These are phyloP conservation scores for Magnusiomyces fungicola DNA, from an alignment of 1,139 yeast genomes.

Conservation along the genomic window DNA sequence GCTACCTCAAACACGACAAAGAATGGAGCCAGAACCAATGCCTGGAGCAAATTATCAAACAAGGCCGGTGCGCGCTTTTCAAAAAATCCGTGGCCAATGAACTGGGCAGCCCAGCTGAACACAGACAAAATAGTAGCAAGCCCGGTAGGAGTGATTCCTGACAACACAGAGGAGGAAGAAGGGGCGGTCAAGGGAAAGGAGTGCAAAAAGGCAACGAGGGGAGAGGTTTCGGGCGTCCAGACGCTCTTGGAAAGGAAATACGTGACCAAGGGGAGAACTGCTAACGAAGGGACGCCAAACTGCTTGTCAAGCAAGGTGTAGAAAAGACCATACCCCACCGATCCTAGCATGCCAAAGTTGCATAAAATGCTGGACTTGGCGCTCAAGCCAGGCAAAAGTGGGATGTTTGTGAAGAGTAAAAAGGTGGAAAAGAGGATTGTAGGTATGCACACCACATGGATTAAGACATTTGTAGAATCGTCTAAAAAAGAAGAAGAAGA, in stretches of 20 bases:
- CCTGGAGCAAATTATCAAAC: constrained; percentile 73
- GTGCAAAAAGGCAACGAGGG: constrained; percentile 13
- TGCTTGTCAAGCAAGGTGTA: constrained; percentile 37
- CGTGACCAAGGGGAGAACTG: constrained; percentile 24
- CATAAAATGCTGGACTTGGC: constrained; percentile 18
- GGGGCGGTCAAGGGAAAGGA: constrained; percentile 17
- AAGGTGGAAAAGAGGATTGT: constrained; percentile 54
- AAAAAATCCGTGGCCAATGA: constrained; percentile 77
- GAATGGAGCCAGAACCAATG: constrained; percentile 83
- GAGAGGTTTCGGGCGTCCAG: constrained; percentile 9
- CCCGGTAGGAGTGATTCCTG: constrained; percentile 25
- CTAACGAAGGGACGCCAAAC: constrained; percentile 38
- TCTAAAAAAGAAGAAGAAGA: constrained; percentile 19
- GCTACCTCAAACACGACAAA: constrained; percentile 77
- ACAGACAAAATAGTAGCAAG: constrained; percentile 41
- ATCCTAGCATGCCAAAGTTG: constrained; percentile 36
- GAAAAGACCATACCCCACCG: constrained; percentile 39
- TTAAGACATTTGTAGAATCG: constrained; percentile 58
- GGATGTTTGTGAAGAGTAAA: constrained; percentile 35
- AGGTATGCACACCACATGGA: constrained; percentile 80
- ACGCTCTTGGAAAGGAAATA: constrained; percentile 3
- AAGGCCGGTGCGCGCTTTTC: constrained; percentile 86
- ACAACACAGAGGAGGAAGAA: constrained; percentile 20
- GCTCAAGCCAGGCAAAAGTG: constrained; percentile 13
- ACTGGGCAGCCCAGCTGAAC: constrained; percentile 74